Base-by-base conservation (phyloP, 192 early-diverging fungal species). In the Coemansia erecta region DNA sequence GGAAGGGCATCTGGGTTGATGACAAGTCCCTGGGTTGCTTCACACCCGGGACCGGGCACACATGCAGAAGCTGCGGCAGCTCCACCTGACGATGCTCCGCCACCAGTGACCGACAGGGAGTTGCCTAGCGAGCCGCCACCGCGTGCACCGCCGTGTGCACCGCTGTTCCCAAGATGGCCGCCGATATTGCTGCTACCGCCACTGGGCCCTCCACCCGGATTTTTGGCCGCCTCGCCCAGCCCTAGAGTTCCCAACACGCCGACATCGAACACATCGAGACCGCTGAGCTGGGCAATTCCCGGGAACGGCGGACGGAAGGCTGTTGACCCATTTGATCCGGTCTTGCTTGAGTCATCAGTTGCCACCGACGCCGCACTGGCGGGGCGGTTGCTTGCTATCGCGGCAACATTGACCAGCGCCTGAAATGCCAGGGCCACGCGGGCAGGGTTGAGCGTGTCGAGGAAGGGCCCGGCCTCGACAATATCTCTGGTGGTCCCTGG, bases 361-460 rank as follows among this genome's bases (percentile, higher is more conserved):
- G 45, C 28, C 8, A 41, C 31, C 18, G 39, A 48, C 40, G 33
- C 48, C 10, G 33, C 42, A 35, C 35, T 31, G 28, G 56, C 42
- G 19, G 45, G 45, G 14, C 43, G 40, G 39, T 49, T 66, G 67
- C 64, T 66, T 7, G 66, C 70, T 24, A 79, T 72, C 11, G 66
- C 70, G 1, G 76, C 70, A n/a, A 79, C 62, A n/a, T 50, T 58
- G 22, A 79, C 61, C 12, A 79, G 51, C 0, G 76, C 76, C 70
- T 79, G 70, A 48, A 72, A 79, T 0, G 76, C 76, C 24, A 79
- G 49, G 5, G 47, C 70, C 11, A 79, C 76, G 33, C 76, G 63
- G 18, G 70, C 70, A 6, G 76, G 76, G 17, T 79, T 79, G 5
- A 79, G 70, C 31, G 76, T 60, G 31, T 79, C 76, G 43, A 79